Evolutionary conservation across 176 grass and related monocot genomes (phyloP).

Genomic region (Musa beccarii): DNA sequence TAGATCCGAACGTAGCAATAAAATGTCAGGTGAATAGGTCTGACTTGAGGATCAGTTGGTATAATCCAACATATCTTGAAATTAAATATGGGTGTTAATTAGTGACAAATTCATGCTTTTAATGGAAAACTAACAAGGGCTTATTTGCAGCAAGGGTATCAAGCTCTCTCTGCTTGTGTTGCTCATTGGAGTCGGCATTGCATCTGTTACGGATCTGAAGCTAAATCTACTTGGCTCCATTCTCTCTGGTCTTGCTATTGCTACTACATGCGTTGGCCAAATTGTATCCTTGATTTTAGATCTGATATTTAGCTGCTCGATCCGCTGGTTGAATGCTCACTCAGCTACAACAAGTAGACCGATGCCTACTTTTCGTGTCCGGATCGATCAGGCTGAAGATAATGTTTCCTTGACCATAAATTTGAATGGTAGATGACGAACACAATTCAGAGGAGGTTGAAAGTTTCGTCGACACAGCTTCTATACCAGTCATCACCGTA

Average conservation of each 20-base stretch:
- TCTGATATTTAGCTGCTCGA: too few relatives aligned
- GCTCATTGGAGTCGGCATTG: conserved; percentile 93
- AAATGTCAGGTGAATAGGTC: too few relatives aligned
- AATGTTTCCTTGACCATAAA: conserved; percentile 53
- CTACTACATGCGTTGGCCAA: conserved; percentile 92
- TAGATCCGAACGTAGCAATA: too few relatives aligned
- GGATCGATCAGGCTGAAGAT: neutral
- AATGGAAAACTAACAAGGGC: conserved; percentile 28
- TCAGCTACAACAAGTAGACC: too few relatives aligned
- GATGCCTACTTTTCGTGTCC: neutral
- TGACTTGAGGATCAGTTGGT: too few relatives aligned
- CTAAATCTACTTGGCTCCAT: conserved; percentile 87
- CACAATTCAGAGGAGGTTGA: conserved; percentile 97
- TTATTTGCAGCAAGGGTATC: conserved; percentile 70
- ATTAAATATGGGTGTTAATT: neutral
- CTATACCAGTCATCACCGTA: conserved; percentile 93
- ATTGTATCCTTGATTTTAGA: conserved; percentile 63
- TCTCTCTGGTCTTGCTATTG: conserved; percentile 84
- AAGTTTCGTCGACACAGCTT: conserved; percentile 91
- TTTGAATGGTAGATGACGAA: conserved; percentile 71
- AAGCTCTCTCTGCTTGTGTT: conserved; percentile 85
- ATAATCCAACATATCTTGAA: neutral
- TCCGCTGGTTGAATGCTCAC: too few relatives aligned
- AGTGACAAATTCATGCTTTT: neutral
- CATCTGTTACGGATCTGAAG: conserved; percentile 93